phyloP scores from a whole-genome alignment of 2,329 filamentous ascomycete species.

The Bipolaris bicolor region DNA sequence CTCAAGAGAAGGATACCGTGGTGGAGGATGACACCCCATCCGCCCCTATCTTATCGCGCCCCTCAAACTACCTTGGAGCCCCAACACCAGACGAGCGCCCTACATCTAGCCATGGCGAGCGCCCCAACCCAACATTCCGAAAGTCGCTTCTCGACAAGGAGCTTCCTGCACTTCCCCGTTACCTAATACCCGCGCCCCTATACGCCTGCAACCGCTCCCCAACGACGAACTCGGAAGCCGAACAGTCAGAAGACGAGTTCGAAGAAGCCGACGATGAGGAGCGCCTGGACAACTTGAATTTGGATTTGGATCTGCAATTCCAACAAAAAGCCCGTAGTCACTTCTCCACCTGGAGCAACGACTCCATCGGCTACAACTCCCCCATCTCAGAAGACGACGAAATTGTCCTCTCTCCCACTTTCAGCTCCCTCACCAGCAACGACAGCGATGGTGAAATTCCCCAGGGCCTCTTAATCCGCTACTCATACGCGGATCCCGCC shows the following conservation, averaged over 20 bases:
- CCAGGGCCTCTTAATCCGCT: constrained; percentile 27
- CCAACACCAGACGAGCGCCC: constrained; percentile 31
- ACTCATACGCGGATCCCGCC: constrained; percentile 23
- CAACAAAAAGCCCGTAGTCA: constrained; percentile 35
- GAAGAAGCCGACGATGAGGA: constrained; percentile 24
- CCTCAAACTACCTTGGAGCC: constrained; percentile 21
- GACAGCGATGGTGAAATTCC: constrained; percentile 36
- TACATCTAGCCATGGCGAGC: constrained; percentile 36
- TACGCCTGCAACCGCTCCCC: constrained; percentile 30
- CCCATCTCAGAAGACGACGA: constrained; percentile 31
- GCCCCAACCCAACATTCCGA: constrained; percentile 20
- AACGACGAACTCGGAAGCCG: constrained; percentile 15
- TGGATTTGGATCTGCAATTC: constrained; percentile 17
- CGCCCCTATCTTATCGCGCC: constrained; percentile 32
- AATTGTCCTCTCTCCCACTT: constrained; percentile 38
- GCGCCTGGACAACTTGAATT: constrained; percentile 15
- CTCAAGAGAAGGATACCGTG: constrained; percentile 18
- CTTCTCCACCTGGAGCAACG: constrained; percentile 44
- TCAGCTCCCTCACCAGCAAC: constrained; percentile 42
- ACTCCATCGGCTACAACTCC: constrained; percentile 33
- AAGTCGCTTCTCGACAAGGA: constrained; percentile 35
- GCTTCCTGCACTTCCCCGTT: constrained; percentile 39
- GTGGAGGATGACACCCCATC: constrained; percentile 23
- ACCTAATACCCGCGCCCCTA: constrained; percentile 37
- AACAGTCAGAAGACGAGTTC: constrained; percentile 18